Conservation (phyloP, 2,329 filamentous ascomycete genomes). For the Xylaria sp. region DNA sequence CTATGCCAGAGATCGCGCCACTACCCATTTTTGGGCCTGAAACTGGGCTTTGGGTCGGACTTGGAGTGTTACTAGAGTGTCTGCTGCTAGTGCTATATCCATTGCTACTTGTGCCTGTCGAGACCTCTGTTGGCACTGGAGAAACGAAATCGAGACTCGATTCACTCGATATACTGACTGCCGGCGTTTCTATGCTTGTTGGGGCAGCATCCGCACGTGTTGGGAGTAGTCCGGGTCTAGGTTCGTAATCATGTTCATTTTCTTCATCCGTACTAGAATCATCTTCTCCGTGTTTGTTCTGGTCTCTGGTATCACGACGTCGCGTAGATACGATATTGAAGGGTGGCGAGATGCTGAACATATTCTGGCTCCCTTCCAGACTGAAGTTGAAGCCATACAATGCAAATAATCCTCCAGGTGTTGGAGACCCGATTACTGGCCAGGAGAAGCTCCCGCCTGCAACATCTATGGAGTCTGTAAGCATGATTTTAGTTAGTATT, state of each 20-base stretch:
- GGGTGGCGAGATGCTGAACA: not conserved
- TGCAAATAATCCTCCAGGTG: not conserved
- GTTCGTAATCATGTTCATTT: too few species aligned
- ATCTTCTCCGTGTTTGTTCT: too few species aligned
- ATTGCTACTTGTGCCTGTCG: not conserved
- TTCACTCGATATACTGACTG: not conserved
- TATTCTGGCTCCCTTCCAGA: not conserved
- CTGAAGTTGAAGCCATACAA: slow-evolving; percentile 5
- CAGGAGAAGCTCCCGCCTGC: slow-evolving; percentile 7
- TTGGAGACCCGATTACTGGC: not conserved
- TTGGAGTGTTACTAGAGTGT: not conserved
- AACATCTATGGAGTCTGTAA: slow-evolving; percentile 11
- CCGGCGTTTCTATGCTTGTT: too few species aligned
- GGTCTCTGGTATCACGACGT: not conserved
- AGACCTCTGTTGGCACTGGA: not conserved
- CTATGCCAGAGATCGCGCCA: slow-evolving; percentile 6
- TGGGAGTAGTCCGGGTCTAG: too few species aligned
- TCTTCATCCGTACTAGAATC: too few species aligned
- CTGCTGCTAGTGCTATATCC: not conserved
- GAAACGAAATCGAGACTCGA: not conserved
- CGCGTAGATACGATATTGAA: slow-evolving; percentile 6
- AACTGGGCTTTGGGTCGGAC: not conserved
- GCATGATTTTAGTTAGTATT: not conserved
- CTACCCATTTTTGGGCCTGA: not conserved
- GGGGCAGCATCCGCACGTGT: too few species aligned